Percentiles rank a stretch among this genome's conserved stretches.
phyloP scores from a whole-genome alignment of 2,329 filamentous ascomycete genomes.

The Penicillium janthinellum region DNA sequence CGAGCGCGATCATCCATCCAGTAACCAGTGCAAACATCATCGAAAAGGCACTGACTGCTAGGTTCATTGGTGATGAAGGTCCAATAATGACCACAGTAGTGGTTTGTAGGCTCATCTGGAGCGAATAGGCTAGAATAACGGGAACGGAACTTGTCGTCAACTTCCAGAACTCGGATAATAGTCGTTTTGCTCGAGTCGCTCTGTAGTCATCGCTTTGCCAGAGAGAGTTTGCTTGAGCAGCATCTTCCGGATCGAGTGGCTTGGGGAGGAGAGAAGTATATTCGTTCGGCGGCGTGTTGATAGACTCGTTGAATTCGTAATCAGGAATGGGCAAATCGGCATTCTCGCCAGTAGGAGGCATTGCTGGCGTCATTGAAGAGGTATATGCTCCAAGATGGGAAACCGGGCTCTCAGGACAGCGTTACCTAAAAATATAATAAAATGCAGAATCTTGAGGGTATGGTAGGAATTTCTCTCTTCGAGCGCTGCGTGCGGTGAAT shows the following conservation, averaged over 20 bases:
- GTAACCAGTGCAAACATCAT: slow-evolving; percentile 95
- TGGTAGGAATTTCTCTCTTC: too few relatives aligned
- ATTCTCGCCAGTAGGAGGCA: background rate
- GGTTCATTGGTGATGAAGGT: slow-evolving; percentile 73
- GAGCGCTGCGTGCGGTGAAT: background rate
- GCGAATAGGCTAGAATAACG: slow-evolving; percentile 79
- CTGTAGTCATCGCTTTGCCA: background rate
- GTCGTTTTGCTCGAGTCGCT: slow-evolving; percentile 32
- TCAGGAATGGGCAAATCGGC: background rate
- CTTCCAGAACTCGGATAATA: slow-evolving; percentile 65
- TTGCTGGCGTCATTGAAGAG: background rate
- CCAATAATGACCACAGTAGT: slow-evolving; percentile 80
- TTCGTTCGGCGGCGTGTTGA: slow-evolving; percentile 20
- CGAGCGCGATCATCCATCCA: slow-evolving; percentile 82
- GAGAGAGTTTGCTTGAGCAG: background rate
- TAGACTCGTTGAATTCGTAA: background rate
- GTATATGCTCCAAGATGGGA: too few relatives aligned
- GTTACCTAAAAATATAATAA: too few relatives aligned
- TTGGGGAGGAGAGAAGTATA: slow-evolving; percentile 34
- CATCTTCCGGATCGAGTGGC: slow-evolving; percentile 9
- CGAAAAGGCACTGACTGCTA: slow-evolving; percentile 81
- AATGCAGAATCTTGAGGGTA: too few relatives aligned
- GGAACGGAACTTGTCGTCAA: slow-evolving; percentile 71
- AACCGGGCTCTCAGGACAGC: too few relatives aligned
- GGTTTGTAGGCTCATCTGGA: slow-evolving; percentile 85